Percentiles rank a stretch among this genome's conserved stretches.
Evolutionary conservation across 2,329 filamentous ascomycete genomes (phyloP).

Genomic region (Phoma sp.): DNA sequence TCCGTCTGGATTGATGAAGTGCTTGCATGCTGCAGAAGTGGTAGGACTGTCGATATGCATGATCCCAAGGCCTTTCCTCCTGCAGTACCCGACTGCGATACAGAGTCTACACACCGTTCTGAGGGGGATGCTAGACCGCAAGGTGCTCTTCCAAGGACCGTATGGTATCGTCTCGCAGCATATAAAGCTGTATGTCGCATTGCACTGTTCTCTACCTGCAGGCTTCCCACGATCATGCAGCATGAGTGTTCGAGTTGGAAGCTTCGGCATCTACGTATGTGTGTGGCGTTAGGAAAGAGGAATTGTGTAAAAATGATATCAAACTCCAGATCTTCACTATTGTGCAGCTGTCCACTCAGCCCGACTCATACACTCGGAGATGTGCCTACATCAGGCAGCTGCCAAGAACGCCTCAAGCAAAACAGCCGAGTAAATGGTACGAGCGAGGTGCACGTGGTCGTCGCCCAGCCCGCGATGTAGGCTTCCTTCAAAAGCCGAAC

Average conservation of each 20-base stretch:
- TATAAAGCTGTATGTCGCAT: neutral
- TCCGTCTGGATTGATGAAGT: too few relatives aligned
- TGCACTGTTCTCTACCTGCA: neutral
- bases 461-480: neutral
- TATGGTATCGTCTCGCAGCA: neutral
- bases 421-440: neutral
- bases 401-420: neutral
- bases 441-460: neutral
- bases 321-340: neutral
- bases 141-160: neutral
- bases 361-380: neutral
- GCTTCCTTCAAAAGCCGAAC: neutral
- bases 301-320: neutral
- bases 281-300: neutral
- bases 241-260: neutral
- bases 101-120: neutral
- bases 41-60: neutral
- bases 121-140: neutral
- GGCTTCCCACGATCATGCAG: neutral
- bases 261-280: neutral
- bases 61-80: neutral
- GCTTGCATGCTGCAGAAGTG: neutral
- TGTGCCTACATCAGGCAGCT: neutral
- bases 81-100: neutral
- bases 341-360: neutral